These are phyloP conservation scores for Fusarium newnesense DNA, from an alignment of 2,329 filamentous ascomycete species.

Conservation along the genomic window DNA sequence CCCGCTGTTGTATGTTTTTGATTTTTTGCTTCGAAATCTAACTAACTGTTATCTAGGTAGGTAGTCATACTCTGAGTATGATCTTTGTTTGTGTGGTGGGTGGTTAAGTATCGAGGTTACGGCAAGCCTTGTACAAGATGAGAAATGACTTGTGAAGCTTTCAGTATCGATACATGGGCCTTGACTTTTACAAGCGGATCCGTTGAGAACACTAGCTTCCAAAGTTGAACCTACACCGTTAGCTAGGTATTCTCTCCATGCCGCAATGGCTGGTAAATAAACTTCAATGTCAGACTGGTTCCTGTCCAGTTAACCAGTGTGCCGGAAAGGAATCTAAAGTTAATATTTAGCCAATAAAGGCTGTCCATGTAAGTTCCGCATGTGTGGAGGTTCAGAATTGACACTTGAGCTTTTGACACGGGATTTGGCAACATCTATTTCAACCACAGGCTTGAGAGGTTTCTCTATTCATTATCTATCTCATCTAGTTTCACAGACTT, in stretches of 20 bases:
- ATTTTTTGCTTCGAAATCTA: not conserved
- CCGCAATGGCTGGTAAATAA: not conserved
- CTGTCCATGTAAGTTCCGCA: not conserved
- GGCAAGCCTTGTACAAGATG: not conserved
- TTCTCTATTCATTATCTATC: not conserved
- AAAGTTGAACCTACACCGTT: not conserved
- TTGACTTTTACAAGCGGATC: not conserved
- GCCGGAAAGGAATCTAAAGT: not conserved
- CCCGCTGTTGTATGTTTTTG: slow-evolving; percentile 1
- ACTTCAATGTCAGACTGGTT: not conserved
- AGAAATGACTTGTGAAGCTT: not conserved
- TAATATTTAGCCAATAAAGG: not conserved
- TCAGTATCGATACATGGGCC: not conserved
- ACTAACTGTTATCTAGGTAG: not conserved
- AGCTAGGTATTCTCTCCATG: not conserved
- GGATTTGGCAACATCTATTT: not conserved
- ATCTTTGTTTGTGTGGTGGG: not conserved
- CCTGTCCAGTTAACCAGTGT: too few species aligned
- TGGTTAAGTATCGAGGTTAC: not conserved
- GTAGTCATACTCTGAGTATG: not conserved
- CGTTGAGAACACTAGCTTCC: not conserved
- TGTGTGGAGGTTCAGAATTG: not conserved
- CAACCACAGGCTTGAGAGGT: not conserved
- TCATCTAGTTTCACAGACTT: not conserved
- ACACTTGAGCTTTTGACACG: not conserved